Conservation (phyloP, 1,284 basidiomycete species). For the Calocybe gambosa region DNA sequence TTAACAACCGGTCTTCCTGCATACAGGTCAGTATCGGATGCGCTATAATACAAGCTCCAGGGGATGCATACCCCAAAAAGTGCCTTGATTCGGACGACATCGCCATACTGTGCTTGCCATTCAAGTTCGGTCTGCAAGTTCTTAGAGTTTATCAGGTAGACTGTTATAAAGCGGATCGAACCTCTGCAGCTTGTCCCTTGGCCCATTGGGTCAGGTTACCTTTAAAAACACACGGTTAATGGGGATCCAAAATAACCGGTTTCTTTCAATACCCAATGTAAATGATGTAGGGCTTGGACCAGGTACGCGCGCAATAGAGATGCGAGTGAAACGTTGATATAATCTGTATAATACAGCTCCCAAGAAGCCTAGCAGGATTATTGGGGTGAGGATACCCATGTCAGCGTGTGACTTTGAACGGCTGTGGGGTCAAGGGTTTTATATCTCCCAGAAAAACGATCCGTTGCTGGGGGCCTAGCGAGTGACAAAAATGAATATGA, state of each 20-base stretch:
- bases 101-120: conserved; percentile 32
- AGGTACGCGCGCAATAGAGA: conserved; percentile 26
- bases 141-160: not conserved
- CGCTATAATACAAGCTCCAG: not conserved
- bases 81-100: conserved; percentile 29
- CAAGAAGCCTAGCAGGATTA: conserved; percentile 3
- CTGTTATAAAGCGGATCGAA: conserved; percentile 4
- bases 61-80: conserved; percentile 26
- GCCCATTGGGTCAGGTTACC: conserved; percentile 27
- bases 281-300: conserved; percentile 30
- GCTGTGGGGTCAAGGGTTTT: not conserved
- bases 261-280: conserved; percentile 21
- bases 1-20: conserved; percentile 34
- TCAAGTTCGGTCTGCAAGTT: conserved; percentile 27
- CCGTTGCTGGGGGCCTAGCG: not conserved
- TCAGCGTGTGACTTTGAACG: not conserved
- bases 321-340: conserved; percentile 19
- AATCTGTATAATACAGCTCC: conserved; percentile 11
- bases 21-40: not conserved
- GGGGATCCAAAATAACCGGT: not conserved
- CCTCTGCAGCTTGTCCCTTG: conserved; percentile 26
- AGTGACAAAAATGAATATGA: not conserved
- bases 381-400: conserved; percentile 6
- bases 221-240: conserved; percentile 16
- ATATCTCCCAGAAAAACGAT: not conserved